These are phyloP conservation scores for Triticum turgidum DNA, from an alignment of 176 grass and related monocot genomes.

Conservation along the genomic window DNA sequence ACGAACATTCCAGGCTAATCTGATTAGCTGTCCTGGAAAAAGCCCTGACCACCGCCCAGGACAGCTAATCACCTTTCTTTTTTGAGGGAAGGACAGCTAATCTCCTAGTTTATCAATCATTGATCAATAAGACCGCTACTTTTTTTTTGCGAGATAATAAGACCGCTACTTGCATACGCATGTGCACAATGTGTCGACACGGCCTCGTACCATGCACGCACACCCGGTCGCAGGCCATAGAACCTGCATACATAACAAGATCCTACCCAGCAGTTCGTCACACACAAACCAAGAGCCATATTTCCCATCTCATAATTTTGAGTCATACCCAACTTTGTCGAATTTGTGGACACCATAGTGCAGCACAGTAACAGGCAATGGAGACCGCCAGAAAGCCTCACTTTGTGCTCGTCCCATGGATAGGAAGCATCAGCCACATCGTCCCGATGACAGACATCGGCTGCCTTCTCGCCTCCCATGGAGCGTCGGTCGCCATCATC, in stretches of 20 bases:
- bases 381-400: conserved; percentile 29
- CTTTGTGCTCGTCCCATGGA: conserved; percentile 65
- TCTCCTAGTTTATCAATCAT: too few species aligned
- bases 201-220: not conserved
- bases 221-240: not conserved
- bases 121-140: too few species aligned
- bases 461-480: conserved; percentile 52
- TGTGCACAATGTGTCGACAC: not conserved
- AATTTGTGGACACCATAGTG: not conserved
- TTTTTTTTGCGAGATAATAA: too few species aligned
- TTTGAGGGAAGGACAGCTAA: too few species aligned
- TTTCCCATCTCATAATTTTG: too few species aligned
- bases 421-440: conserved; percentile 44
- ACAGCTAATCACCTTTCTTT: too few species aligned
- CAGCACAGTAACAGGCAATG: conserved; percentile 8
- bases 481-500: conserved; percentile 47
- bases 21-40: too few species aligned
- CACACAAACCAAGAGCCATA: not conserved
- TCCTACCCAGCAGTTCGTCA: not conserved
- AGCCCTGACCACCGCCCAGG: too few species aligned
- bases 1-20: too few species aligned
- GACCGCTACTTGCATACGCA: too few species aligned
- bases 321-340: not conserved
- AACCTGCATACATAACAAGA: conserved; percentile 9
- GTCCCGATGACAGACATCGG: conserved; percentile 59